A percentile compares a stretch with the other conserved stretches of the same genome.
These are phyloP conservation scores for Carpinus fangiana DNA, from an alignment of 306 rosid species.

Conservation along the genomic window DNA sequence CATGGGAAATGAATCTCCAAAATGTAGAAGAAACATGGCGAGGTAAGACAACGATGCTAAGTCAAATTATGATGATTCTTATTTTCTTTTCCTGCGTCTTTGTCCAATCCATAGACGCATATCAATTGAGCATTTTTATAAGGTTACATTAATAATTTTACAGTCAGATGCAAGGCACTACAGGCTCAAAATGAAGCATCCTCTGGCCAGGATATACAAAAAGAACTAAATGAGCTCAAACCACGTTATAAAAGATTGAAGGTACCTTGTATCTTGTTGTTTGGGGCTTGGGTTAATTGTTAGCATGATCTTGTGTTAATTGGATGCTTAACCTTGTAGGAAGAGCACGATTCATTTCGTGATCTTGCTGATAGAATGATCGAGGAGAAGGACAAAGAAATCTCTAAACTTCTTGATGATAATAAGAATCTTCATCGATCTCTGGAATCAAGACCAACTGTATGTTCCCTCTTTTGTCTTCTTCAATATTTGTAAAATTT, in stretches of 20 bases:
- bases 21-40: constrained; percentile 95
- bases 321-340: constrained; percentile 51
- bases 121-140: not conserved
- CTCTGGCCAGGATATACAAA: constrained; percentile 54
- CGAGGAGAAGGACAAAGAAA: constrained; percentile 86
- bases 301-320: constrained; percentile 28
- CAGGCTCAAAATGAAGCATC: constrained; percentile 80
- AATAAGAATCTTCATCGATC: constrained; percentile 74
- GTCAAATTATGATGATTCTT: constrained; percentile 28
- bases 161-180: constrained; percentile 85
- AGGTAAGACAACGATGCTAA: constrained; percentile 48
- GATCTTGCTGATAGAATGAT: constrained; percentile 93
- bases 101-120: constrained; percentile 18
- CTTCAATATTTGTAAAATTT: constrained; percentile 19
- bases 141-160: constrained; percentile 31
- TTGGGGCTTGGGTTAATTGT: constrained; percentile 11
- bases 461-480: constrained; percentile 36
- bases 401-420: constrained; percentile 78
- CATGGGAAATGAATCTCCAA: constrained; percentile 82
- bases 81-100: constrained; percentile 16
- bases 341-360: constrained; percentile 82
- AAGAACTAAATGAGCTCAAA: constrained; percentile 85
- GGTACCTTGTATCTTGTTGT: constrained; percentile 45
- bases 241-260: constrained; percentile 65
- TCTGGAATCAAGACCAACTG: constrained; percentile 68